A percentile compares a stretch with the other conserved stretches of the same genome.
Evolutionary conservation across 164 flowering plant genomes (phyloP).

Genomic region (Sedum album): DNA sequence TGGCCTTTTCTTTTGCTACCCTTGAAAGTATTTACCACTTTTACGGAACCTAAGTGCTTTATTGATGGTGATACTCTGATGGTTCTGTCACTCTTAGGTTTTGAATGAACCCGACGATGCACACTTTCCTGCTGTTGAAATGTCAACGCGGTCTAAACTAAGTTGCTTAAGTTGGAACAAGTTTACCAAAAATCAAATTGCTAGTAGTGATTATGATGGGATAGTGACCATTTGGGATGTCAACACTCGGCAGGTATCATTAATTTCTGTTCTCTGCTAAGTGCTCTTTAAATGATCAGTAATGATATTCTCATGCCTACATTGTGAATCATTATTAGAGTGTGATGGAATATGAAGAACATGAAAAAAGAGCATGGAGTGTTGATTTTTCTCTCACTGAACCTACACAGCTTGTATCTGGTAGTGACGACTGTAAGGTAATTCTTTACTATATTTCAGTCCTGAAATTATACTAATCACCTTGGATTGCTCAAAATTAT

Average conservation of each 20-base stretch:
- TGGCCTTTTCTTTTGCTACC: neutral
- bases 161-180: slow-evolving; percentile 99
- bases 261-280: neutral
- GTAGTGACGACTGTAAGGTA: slow-evolving; percentile 99
- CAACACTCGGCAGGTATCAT: slow-evolving; percentile 67
- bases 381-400: slow-evolving; percentile 95
- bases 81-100: slow-evolving; percentile 38
- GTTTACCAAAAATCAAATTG: slow-evolving; percentile 65
- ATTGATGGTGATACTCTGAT: neutral
- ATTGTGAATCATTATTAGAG: slow-evolving; percentile 34
- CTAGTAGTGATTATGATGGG: slow-evolving; percentile 97
- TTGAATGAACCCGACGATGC: slow-evolving; percentile 81
- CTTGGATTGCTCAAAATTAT: too few relatives aligned
- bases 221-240: slow-evolving; percentile 99
- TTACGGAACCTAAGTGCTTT: neutral
- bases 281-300: neutral
- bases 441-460: too few relatives aligned
- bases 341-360: slow-evolving; percentile 97
- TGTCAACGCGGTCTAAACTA: slow-evolving; percentile 88
- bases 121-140: slow-evolving; percentile 86
- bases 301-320: neutral
- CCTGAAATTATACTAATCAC: neutral
- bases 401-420: slow-evolving; percentile 90
- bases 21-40: neutral
- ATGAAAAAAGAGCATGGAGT: slow-evolving; percentile 99